A percentile compares a stretch with the other conserved stretches of the same genome.
Conservation (phyloP, 768 basidiomycete species). For the Chalciporus piperatus region DNA sequence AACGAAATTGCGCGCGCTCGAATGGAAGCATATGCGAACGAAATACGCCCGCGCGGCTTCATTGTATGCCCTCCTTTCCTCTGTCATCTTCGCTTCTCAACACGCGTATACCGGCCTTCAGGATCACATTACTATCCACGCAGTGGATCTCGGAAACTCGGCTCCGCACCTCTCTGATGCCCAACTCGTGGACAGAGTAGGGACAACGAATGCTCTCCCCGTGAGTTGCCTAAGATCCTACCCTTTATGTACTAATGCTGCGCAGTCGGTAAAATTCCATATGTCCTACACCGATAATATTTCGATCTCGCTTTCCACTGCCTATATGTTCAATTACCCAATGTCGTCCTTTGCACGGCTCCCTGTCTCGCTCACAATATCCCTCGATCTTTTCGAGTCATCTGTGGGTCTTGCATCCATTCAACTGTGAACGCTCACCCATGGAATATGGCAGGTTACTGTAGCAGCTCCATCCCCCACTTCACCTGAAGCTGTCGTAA, state of each 20-base stretch:
- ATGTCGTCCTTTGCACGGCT: conserved; percentile 79
- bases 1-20: conserved; percentile 79
- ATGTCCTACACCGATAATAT: conserved; percentile 80
- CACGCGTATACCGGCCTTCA: conserved; percentile 29
- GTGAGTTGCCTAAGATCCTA: conserved; percentile 24
- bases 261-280: conserved; percentile 78
- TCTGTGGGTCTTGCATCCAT: conserved; percentile 41
- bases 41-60: conserved; percentile 64
- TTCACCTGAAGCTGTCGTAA: conserved; percentile 56
- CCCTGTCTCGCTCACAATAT: conserved; percentile 78
- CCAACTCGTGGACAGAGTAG: conserved; percentile 35
- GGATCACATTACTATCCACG: conserved; percentile 86
- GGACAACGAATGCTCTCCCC: conserved; percentile 18
- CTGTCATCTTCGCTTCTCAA: not conserved
- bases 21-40: conserved; percentile 81
- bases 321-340: conserved; percentile 82
- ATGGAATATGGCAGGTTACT: conserved; percentile 44
- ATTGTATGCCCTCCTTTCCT: conserved; percentile 45
- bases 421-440: not conserved
- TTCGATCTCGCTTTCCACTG: conserved; percentile 80
- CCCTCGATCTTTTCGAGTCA: conserved; percentile 70
- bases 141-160: conserved; percentile 75
- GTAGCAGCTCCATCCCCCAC: conserved; percentile 58
- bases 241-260: conserved; percentile 14
- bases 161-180: conserved; percentile 80